phyloP scores from a whole-genome alignment of 169 alveolate species.

The Cryptosporidium sp. region DNA sequence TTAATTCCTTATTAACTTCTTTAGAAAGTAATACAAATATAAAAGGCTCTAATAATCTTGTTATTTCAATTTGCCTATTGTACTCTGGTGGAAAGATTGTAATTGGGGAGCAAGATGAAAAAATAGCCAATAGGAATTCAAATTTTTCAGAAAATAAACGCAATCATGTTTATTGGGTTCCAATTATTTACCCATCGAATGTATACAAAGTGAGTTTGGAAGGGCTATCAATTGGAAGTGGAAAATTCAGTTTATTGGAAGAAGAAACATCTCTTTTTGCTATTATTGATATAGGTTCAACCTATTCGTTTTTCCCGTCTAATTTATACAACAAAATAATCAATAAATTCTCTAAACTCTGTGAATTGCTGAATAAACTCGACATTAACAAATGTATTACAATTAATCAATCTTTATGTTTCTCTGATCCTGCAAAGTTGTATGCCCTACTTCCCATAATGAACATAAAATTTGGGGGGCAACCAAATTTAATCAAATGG shows the following conservation, averaged over 20 bases:
- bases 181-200: conserved; percentile 15
- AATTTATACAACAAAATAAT: conserved; percentile 6
- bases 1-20: conserved; percentile 1
- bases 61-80: conserved; percentile 46
- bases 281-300: conserved; percentile 63
- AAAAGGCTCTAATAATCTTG: not conserved
- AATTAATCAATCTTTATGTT: conserved; percentile 14
- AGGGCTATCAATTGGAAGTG: not conserved
- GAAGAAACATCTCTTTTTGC: conserved; percentile 16
- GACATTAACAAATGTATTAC: not conserved
- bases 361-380: not conserved
- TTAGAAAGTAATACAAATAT: not conserved
- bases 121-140: conserved; percentile 1
- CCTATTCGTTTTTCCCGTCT: conserved; percentile 42
- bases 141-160: not conserved
- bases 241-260: not conserved
- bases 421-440: not conserved
- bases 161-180: conserved; percentile 37
- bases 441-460: conserved; percentile 12
- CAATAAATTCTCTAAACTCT: conserved; percentile 10
- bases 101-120: conserved; percentile 45
- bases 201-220: conserved; percentile 28
- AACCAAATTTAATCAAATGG: conserved; percentile 36
- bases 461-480: conserved; percentile 43
- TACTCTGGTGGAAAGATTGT: conserved; percentile 39